These are phyloP conservation scores for Nepenthes mirabilis DNA, from an alignment of 148 eudicot species.

Conservation along the genomic window DNA sequence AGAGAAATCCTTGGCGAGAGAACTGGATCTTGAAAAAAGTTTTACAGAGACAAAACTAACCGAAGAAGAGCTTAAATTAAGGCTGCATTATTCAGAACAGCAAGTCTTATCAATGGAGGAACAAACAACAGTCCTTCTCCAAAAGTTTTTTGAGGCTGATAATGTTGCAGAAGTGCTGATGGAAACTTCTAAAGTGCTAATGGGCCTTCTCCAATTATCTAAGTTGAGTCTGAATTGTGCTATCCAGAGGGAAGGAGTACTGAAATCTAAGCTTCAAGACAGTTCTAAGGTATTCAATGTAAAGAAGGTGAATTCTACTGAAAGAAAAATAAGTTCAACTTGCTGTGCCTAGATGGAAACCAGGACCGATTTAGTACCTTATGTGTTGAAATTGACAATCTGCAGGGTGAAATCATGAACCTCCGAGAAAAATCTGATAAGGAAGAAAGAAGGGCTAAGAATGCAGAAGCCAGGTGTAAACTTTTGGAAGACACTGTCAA, in stretches of 20 bases:
- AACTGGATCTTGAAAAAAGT: slow-evolving; percentile 69
- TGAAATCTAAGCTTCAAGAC: slow-evolving; percentile 35
- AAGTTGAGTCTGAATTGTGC: slow-evolving; percentile 41
- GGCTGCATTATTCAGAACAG: slow-evolving; percentile 34
- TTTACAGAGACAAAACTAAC: slow-evolving; percentile 41
- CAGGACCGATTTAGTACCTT: slow-evolving; percentile 5
- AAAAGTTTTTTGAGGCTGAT: slow-evolving; percentile 69
- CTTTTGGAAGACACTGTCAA: slow-evolving; percentile 34
- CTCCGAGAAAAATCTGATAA: slow-evolving; percentile 20
- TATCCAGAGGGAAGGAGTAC: slow-evolving; percentile 35
- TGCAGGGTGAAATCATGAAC: slow-evolving; percentile 15
- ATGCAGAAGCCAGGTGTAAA: slow-evolving; percentile 37
- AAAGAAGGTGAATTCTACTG: slow-evolving; percentile 24
- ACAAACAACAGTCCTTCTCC: slow-evolving; percentile 33
- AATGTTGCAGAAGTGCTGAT: slow-evolving; percentile 51
- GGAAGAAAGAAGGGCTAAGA: slow-evolving; percentile 36
- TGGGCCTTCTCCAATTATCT: slow-evolving; percentile 38
- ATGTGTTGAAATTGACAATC: slow-evolving; percentile 5
- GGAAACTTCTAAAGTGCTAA: slow-evolving; percentile 51
- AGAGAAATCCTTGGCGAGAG: slow-evolving; percentile 81
- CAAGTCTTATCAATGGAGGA: slow-evolving; percentile 45
- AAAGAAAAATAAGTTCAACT: slow-evolving; percentile 4
- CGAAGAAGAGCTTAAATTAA: slow-evolving; percentile 45
- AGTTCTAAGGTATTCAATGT: slow-evolving; percentile 26
- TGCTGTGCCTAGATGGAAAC: slow-evolving; percentile 11